Base-by-base conservation (phyloP, 2,329 filamentous ascomycete species). In the Hymenoscyphus linearis region DNA sequence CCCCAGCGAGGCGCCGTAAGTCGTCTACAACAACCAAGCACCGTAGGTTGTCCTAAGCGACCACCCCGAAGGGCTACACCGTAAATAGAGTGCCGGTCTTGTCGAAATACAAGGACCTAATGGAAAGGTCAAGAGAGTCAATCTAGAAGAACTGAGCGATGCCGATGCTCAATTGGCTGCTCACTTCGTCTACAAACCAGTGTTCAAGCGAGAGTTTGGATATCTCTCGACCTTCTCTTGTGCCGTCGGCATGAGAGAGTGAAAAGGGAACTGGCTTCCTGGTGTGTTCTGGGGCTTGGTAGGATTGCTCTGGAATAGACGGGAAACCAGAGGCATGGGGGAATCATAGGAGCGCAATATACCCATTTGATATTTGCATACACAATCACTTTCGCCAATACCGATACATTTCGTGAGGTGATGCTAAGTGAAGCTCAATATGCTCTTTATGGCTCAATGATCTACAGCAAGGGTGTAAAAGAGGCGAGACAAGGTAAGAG, bases 211-310 rank as follows among this genome's bases (percentile, higher is more conserved):
- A 65, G 81, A 85, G 67, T 85, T 85, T 65, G 78, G 78, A 60
- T 83, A 82, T 60, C 74, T 82, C 14, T 83, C 82, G 64, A 82
- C 81, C 64, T 83, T 86, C 72, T 85, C 82, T 58, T 86, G 85
- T 67, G 83, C 83, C 57, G 79, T 85, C 67, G 80, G 77, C 67
- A 84, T 52, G 84, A 79, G 55, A 87, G 82, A 74, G 90, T 93
- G 76, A 93, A 87, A 78, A 85, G 89, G 71, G 95, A 98, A 73
- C 77, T 98, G 75, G 92, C 92, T 60, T 98, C 96, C 76, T 99
- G 95, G 95, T 92, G 90, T 77, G 92, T 96, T 22, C 79, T 98
- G 37, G 93, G 93, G 3, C 84, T 96, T 61, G 95, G 95, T 10
- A 86, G 86, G 70, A 95, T 98, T 70, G 83, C 78, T 66, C 79